Evolutionary conservation across 2,329 filamentous ascomycete species (phyloP), one percentile per base, ranked within the genome.

Genomic region (Xylaria sp.): DNA sequence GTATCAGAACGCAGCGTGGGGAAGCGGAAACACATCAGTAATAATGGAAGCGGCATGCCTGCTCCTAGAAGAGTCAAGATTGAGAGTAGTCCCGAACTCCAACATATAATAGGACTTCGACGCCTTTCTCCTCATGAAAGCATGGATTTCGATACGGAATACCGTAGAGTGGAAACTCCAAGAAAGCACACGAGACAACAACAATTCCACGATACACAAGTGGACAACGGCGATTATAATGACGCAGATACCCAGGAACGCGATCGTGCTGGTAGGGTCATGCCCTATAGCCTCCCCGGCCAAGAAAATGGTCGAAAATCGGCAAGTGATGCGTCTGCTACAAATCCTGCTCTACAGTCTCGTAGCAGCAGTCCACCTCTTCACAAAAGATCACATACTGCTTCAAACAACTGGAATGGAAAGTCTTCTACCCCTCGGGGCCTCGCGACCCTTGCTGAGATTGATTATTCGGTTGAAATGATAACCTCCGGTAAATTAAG

Each of bases 81-180:
- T 5, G 83, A 86, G 67, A 61, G 71, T 35, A 65, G 69, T 43
- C 76, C 76, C n/a, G 74, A 75, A 19, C 71, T 71, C 0, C 64
- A 73, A 2, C 56, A 73, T 43, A 71, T 60, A 14, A 67, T 67
- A 43, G 74, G 73, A 43, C 65, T 64, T 15, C 64, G 64, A 49
- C 63, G 65, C 9, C 77, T 80, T 61, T 69, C 75, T 19, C 77
- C 80, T 0, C 78, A 84, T 42, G 86, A 87, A 54, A 89, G 86
- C 57, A 79, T 89, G 53, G 87, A 90, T 70, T 78, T 90, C 11
- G 84, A 87, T 69, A 79, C 82, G 43, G 75, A 80, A 54, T 82
- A 79, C 7, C 74, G 73, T 43, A 75, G 49, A 76, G 82, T 69
- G 72, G 78, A 54, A 7, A 85, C 80, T 12, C 79, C 78, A 53